Percentiles rank a stretch among this genome's conserved stretches.
These are phyloP conservation scores for Fragaria nilgerrensis DNA, from an alignment of 306 rosid species.

Conservation along the genomic window DNA sequence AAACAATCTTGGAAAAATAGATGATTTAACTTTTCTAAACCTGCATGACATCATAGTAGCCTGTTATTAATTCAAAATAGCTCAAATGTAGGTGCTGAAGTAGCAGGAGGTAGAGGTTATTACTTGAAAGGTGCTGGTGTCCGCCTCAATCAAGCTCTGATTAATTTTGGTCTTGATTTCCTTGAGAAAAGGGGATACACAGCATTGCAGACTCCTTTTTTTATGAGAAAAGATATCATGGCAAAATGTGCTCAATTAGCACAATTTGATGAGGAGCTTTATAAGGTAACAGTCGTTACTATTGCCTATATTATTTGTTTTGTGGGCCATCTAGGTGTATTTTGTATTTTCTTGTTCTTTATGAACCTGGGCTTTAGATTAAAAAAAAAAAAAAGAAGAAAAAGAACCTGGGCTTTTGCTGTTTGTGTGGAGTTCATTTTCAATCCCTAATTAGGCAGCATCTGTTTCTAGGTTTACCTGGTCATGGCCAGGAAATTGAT, in stretches of 20 bases:
- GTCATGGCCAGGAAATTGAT: not conserved
- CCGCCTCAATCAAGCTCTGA: constrained; percentile 90
- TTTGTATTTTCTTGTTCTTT: not conserved
- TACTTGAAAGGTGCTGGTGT: constrained; percentile 92
- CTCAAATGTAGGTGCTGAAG: constrained; percentile 64
- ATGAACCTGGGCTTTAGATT: not conserved
- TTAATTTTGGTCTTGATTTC: constrained; percentile 82
- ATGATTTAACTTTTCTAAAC: not conserved
- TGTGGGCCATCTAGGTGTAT: not conserved
- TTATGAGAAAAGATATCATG: constrained; percentile 93
- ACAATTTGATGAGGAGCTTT: constrained; percentile 94
- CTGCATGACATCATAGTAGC: constrained; percentile 3
- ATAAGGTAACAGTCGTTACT: constrained; percentile 53
- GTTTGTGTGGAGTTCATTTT: not conserved
- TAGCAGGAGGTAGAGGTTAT: constrained; percentile 97
- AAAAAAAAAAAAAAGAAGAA: no score
- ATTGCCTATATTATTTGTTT: constrained; percentile 17
- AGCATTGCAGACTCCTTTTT: constrained; percentile 81
- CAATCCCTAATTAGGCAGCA: not conserved
- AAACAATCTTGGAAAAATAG: not conserved
- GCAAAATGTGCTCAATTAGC: constrained; percentile 96
- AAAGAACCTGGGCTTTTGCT: not conserved
- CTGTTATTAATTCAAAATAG: constrained; percentile 18
- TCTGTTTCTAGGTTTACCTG: not conserved
- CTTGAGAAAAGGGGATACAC: constrained; percentile 74